Evolutionary conservation across 2,329 filamentous ascomycete species (phyloP), one percentile per base, ranked within the genome.

Genomic region (Pseudogymnoascus sp.): DNA sequence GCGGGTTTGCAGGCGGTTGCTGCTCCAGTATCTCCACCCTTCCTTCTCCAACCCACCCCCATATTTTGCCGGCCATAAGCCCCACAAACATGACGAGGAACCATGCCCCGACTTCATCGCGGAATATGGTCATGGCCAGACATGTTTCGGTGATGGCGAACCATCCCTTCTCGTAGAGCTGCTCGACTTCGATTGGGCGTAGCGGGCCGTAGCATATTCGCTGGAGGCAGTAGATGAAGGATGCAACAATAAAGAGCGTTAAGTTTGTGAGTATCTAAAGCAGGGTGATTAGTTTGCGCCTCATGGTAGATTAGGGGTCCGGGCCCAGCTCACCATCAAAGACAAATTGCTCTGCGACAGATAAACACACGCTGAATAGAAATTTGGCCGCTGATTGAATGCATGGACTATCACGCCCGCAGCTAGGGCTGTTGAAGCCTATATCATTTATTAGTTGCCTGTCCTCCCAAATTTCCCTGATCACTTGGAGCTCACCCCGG

Each of bases 31-130:
- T 85, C 74, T 99, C 96, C 62, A 99, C 91, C 61, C 96, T 85
- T 24, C 93, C 93, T 74, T 97, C 93, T 61, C 91, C 92, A 68
- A 99, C 96, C 95, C 96, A 99, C 62, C 92, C 91, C 93, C 96
- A 99, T 59, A 99, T 89, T 78, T 98, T 98, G 62, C 93, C 93
- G 3, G 92, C 93, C 56, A 99, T 84, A 40, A 99, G 82, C 26
- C 89, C 87, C 14, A 96, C 90, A 75, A 99, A 98, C 93, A 99
- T 98, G 71, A 95, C 87, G 64, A 99, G 81, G 72, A 98, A 96
- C 87, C 92, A 96, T 43, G 89, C 90, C 50, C 95, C 93, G 16
- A 99, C 87, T 74, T 98, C 93, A 67, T 97, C 95, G 50, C 95
- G 84, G 76, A 99, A 98, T 68, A 96, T 96, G 31, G 95, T 97